Base-by-base conservation (phyloP, 108 stramenopile genomes). In the Pseudonitzschia multiseries region DNA sequence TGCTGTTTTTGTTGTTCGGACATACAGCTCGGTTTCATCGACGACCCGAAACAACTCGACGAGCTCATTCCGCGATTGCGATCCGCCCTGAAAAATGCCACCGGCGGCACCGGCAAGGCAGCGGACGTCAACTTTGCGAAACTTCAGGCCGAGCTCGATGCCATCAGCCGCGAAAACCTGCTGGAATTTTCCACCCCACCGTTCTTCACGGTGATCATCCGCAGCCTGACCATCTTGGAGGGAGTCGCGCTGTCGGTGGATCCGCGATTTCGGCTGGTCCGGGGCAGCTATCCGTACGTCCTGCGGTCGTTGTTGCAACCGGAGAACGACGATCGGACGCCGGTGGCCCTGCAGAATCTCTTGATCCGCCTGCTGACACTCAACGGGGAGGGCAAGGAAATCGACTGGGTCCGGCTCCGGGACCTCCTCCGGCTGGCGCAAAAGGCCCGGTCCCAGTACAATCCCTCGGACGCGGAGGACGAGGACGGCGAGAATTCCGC, bases 241-340 rank as follows among this genome's bases (percentile, higher is more conserved):
- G 96, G 96, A 13, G 85, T 97, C 68, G 96, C 96, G 2, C 76
- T 94, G 10, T 81, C 74, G 44, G 96, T 97, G 1, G 93, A 97
- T 68, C 90, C 90, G 2, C 87, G 94, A 41, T 97, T 97, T 71
- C 78, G 91, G 29, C 72, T 97, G 50, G 92, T 97, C 27, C 81
- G 93, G 56, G 96, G 96, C n/a, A 86, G 94, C 8, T 97, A 97
- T 80, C 96, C 96, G n/a, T 97, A 94, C 73, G 89, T 97, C 8
- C 74, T 94, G 74, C 72, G 78, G n/a, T 89, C 87, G 65, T 53
- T 94, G 24, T 70, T 93, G 33, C 79, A 83, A 8, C 84, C 84
- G 28, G 87, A 91, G 60, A 78, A 70, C 41, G 60, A 79, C 22
- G 76, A 77, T 8, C 65, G 81, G 17, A 87, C 85, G 8, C 92